Evolutionary conservation across 2,329 filamentous ascomycete species (phyloP).

Genomic region (Fusarium nygamai): DNA sequence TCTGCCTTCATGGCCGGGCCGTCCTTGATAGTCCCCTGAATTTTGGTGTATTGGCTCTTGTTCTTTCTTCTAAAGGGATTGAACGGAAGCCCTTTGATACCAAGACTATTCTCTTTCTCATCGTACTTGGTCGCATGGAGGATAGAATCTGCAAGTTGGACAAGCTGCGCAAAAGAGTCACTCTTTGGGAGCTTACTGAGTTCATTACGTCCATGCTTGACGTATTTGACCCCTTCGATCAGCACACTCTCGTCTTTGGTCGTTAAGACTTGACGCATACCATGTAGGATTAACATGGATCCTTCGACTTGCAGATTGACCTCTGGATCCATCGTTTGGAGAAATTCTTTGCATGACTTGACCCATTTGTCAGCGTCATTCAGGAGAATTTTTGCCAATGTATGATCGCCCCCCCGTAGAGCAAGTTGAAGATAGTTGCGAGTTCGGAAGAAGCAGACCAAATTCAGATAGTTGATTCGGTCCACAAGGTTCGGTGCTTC

Average conservation of each 20-base stretch:
- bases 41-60: neutral
- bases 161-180: slow-evolving; percentile 3
- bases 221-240: neutral
- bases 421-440: slow-evolving; percentile 25
- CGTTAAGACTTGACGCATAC: neutral
- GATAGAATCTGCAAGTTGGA: neutral
- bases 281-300: slow-evolving; percentile 19
- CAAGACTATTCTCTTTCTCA: neutral
- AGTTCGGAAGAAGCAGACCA: slow-evolving; percentile 24
- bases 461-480: slow-evolving; percentile 31
- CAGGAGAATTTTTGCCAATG: slow-evolving; percentile 5
- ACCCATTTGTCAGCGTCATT: slow-evolving; percentile 13
- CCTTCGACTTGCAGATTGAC: slow-evolving; percentile 3
- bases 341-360: slow-evolving; percentile 2
- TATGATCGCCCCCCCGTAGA: neutral
- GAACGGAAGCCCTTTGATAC: neutral
- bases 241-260: neutral
- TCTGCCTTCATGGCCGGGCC: neutral
- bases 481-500: slow-evolving; percentile 6
- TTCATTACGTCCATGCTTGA: neutral
- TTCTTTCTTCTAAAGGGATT: neutral
- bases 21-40: neutral
- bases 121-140: neutral
- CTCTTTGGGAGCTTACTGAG: neutral
- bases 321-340: slow-evolving; percentile 20